Evolutionary conservation across 1,284 basidiomycete species (phyloP).

Genomic region (Heliocybe sulcata): DNA sequence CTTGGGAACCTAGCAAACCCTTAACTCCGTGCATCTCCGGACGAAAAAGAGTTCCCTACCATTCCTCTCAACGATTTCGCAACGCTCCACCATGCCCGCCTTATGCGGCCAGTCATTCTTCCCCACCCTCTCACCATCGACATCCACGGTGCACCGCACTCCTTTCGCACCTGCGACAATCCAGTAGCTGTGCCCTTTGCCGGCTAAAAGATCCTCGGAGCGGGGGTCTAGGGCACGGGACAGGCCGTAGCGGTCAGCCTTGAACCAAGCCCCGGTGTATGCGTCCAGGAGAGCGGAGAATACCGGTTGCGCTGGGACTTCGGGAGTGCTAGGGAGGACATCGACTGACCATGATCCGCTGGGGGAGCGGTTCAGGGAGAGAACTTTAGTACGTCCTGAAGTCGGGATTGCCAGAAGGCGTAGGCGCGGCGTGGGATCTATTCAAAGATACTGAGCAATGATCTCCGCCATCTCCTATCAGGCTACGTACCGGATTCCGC

Average conservation of each 20-base stretch:
- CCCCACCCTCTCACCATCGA: constrained; percentile 53
- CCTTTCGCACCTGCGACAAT: constrained; percentile 53
- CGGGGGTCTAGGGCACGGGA: constrained; percentile 22
- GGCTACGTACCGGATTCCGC: constrained; percentile 39
- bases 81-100: constrained; percentile 36
- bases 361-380: constrained; percentile 38
- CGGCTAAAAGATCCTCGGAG: constrained; percentile 3
- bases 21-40: neutral
- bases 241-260: constrained; percentile 38
- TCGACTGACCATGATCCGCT: constrained; percentile 40
- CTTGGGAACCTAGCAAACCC: constrained; percentile 40
- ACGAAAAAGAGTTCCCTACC: constrained; percentile 25
- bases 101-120: constrained; percentile 53
- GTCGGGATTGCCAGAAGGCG: constrained; percentile 56
- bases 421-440: constrained; percentile 46
- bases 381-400: constrained; percentile 56
- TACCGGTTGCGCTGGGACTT: constrained; percentile 45
- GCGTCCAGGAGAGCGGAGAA: constrained; percentile 51
- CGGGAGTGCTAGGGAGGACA: constrained; percentile 27
- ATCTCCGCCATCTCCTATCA: neutral
- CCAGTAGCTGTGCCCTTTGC: constrained; percentile 30
- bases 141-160: constrained; percentile 41
- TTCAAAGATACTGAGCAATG: constrained; percentile 2
- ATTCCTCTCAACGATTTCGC: constrained; percentile 47
- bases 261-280: constrained; percentile 41